Evolutionary conservation across 2,329 filamentous ascomycete species (phyloP), one percentile per base, ranked within the genome.

Genomic region (Aspergillus novoparasiticus): DNA sequence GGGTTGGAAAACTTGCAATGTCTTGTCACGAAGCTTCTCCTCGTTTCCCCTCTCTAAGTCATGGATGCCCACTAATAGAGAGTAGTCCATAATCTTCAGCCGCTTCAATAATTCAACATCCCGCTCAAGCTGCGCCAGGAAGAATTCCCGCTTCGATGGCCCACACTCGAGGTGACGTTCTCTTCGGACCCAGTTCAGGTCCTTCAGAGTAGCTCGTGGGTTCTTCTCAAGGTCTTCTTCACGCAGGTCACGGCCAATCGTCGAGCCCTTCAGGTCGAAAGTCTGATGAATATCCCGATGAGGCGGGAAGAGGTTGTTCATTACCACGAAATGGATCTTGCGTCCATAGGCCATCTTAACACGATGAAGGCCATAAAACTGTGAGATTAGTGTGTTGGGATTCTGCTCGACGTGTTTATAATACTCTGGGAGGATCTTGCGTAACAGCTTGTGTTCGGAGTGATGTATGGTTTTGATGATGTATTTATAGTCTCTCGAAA

Each of bases 391-490:
- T 0, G 96, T 99, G 79, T 99, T 97, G 8, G 95, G 95, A 78
- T 99, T 98, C 60, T 93, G 87, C 71, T 89, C 89, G 68, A 98
- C 93, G 76, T 99, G 95, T 61, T 91, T 84, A 81, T 97, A 97
- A 80, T 99, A 99, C 65, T 98, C 92, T 75, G 90, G 92, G 32
- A 84, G 74, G n/a, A 83, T 82, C 70, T 76, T 81, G 60, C 81
- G 77, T 26, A 83, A 71, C 39, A 83, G 68, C 67, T 84, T 84
- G 70, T 83, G 82, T 67, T 99, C 95, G 71, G 89, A 88, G 73
- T 98, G 95, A 76, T 99, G 95, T 70, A 99, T 98, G 26, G 95
- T 99, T 81, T 99, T 99, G 86, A 99, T 99, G 80, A 99, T 99
- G 81, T 99, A 99, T 81, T 97, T 98, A 85, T 99, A 99, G 80